phyloP scores from a whole-genome alignment of 805 yeast species.

The Ascoidea tarda region DNA sequence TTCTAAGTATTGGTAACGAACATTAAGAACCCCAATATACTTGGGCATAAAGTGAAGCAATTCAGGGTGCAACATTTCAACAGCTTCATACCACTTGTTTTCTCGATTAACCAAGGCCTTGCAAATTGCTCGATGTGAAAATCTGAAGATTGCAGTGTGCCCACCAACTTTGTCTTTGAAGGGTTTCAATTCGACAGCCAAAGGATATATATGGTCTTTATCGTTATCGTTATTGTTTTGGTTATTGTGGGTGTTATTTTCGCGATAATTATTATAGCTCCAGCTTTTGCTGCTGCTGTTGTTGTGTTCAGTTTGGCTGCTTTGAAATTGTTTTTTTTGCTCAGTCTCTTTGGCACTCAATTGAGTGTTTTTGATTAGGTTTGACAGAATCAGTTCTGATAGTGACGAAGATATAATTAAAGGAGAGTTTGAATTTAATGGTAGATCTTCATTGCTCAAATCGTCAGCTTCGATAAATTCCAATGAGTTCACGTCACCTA shows the following conservation, averaged over 20 bases:
- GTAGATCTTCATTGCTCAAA: conserved; percentile 5
- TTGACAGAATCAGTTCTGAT: too few species aligned
- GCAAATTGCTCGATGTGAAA: conserved; percentile 85
- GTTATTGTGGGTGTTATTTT: not conserved
- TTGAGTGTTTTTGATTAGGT: too few species aligned
- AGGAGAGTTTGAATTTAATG: too few species aligned
- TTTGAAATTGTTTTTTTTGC: too few species aligned
- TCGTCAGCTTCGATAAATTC: not conserved
- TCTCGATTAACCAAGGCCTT: conserved; percentile 86
- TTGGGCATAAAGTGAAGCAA: conserved; percentile 79
- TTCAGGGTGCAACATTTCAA: conserved; percentile 66
- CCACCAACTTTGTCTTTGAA: conserved; percentile 95
- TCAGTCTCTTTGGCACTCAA: too few species aligned
- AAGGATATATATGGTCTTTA: conserved; percentile 30
- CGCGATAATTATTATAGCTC: conserved; percentile 1
- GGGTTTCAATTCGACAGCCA: conserved; percentile 83
- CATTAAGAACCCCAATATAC: conserved; percentile 89
- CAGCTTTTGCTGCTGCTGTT: not conserved
- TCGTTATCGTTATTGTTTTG: conserved; percentile 1
- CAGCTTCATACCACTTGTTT: conserved; percentile 80
- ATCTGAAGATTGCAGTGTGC: conserved; percentile 90
- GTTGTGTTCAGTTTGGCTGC: too few species aligned
- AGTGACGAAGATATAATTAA: too few species aligned
- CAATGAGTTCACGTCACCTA: not conserved
- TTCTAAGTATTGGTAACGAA: conserved; percentile 51